phyloP scores from a whole-genome alignment of 2,329 filamentous ascomycete genomes.

The Botrytis pseudocinerea region DNA sequence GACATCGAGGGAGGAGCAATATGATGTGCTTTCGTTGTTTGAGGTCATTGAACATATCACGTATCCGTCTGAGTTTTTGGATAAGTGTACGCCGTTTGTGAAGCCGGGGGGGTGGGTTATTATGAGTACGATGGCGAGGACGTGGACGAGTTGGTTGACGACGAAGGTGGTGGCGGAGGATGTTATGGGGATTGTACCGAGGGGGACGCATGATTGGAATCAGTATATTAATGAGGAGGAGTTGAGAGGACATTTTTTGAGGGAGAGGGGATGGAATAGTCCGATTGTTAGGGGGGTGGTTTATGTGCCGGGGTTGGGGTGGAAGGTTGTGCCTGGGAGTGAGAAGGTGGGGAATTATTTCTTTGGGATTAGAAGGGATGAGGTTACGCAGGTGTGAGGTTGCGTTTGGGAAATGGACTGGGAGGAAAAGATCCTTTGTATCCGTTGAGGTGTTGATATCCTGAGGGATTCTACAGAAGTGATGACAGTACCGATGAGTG shows the following conservation, averaged over 20 bases:
- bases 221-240: constrained; percentile 93
- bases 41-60: constrained; percentile 95
- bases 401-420: background rate
- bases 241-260: constrained; percentile 58
- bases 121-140: constrained; percentile 87
- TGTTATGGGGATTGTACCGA: constrained; percentile 80
- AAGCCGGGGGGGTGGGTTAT: constrained; percentile 91
- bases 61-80: constrained; percentile 71
- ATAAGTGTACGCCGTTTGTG: constrained; percentile 71
- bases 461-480: background rate
- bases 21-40: constrained; percentile 84
- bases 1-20: constrained; percentile 48
- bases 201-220: constrained; percentile 91
- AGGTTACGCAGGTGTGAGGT: constrained; percentile 5
- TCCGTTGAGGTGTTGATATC: background rate
- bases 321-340: constrained; percentile 78
- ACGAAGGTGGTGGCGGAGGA: constrained; percentile 93
- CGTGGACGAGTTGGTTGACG: constrained; percentile 84
- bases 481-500: background rate
- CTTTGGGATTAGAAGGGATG: constrained; percentile 71
- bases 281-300: constrained; percentile 74
- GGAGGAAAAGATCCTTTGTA: background rate
- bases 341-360: constrained; percentile 96
- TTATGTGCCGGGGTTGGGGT: constrained; percentile 87
- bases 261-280: constrained; percentile 58